Percentiles rank a stretch among this genome's conserved stretches.
Evolutionary conservation across 495 filamentous ascomycete species (phyloP).

Genomic region (Penicillium salamii): DNA sequence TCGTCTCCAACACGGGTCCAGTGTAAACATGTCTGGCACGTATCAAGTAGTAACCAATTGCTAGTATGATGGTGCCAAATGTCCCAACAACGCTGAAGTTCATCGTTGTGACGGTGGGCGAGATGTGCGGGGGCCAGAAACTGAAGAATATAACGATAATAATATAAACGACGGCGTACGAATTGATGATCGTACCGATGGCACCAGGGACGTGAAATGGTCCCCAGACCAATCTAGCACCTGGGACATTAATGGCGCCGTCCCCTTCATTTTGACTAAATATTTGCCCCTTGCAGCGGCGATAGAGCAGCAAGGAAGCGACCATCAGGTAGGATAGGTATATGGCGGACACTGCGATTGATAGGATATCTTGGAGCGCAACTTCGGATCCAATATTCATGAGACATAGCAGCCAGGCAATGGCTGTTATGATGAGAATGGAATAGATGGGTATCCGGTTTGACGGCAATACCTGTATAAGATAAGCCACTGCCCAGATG

Average conservation of each 20-base stretch:
- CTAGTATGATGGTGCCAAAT: slow-evolving; percentile 29
- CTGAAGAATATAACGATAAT: slow-evolving; percentile 38
- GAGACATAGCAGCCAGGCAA: slow-evolving; percentile 34
- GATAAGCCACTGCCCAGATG: neutral
- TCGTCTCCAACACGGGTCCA: slow-evolving; percentile 25
- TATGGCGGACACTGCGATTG: slow-evolving; percentile 36
- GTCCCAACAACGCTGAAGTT: slow-evolving; percentile 48
- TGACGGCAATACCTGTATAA: slow-evolving; percentile 4
- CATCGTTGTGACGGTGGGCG: slow-evolving; percentile 37
- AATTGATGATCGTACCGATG: slow-evolving; percentile 43
- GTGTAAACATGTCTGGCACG: slow-evolving; percentile 24
- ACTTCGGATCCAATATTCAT: slow-evolving; percentile 43
- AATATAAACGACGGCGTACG: slow-evolving; percentile 33
- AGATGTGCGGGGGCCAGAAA: slow-evolving; percentile 41
- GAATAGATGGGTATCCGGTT: slow-evolving; percentile 20
- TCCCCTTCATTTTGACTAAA: slow-evolving; percentile 12
- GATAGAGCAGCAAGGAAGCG: slow-evolving; percentile 41
- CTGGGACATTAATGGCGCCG: slow-evolving; percentile 17
- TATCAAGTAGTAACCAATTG: slow-evolving; percentile 31
- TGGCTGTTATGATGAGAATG: slow-evolving; percentile 26
- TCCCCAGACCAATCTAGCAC: slow-evolving; percentile 27
- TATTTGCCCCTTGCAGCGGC: slow-evolving; percentile 25
- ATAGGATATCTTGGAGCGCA: slow-evolving; percentile 43
- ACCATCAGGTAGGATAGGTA: slow-evolving; percentile 41
- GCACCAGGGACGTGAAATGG: slow-evolving; percentile 44